Percentiles rank a stretch among this genome's conserved stretches.
Conservation (phyloP, 495 filamentous ascomycete species). For the Polyplosphaeria fusca region DNA sequence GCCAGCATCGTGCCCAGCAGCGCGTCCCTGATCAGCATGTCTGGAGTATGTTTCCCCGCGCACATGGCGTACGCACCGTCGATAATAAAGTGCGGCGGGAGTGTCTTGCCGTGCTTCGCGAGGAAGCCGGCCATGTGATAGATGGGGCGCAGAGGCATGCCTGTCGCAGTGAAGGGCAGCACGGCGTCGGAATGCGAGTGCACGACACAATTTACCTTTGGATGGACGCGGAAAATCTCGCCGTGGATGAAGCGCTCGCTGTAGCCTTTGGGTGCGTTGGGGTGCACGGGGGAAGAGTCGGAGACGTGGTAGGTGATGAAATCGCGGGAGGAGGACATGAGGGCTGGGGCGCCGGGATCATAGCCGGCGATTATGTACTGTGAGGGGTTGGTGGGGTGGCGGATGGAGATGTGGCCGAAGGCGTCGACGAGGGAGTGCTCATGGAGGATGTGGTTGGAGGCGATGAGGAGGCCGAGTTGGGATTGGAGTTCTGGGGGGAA, state of each 20-base stretch:
- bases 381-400: constrained; percentile 43
- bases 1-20: constrained; percentile 40
- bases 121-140: constrained; percentile 48
- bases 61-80: constrained; percentile 26
- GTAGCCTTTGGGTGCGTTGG: constrained; percentile 39
- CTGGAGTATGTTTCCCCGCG: constrained; percentile 14
- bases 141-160: constrained; percentile 41
- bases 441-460: constrained; percentile 34
- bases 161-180: constrained; percentile 46
- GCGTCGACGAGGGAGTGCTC: constrained; percentile 47
- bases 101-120: background rate
- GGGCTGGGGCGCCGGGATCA: constrained; percentile 44
- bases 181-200: constrained; percentile 51
- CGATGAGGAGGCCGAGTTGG: constrained; percentile 22
- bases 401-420: constrained; percentile 53
- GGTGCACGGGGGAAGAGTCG: constrained; percentile 43
- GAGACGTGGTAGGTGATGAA: constrained; percentile 46
- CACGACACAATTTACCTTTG: constrained; percentile 44
- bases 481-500: background rate
- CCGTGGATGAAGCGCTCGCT: constrained; percentile 53
- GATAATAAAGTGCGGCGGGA: constrained; percentile 43
- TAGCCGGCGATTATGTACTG: constrained; percentile 49
- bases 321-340: constrained; percentile 45
- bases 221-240: constrained; percentile 49
- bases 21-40: constrained; percentile 46